Base-by-base conservation (phyloP, 768 basidiomycete species). In the Podaxis sp. region DNA sequence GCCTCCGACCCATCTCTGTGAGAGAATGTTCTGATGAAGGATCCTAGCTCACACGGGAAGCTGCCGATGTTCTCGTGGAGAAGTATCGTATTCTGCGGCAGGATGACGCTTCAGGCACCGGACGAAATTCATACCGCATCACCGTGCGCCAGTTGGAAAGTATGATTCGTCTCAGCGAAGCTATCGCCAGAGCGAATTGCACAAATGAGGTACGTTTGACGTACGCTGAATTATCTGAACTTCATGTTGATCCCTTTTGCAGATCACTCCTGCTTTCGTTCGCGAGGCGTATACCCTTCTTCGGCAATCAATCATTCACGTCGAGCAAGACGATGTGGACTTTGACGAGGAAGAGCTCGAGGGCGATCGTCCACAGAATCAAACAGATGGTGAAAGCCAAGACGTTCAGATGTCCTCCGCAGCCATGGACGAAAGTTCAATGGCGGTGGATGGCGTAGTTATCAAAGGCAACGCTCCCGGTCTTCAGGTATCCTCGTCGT, bases 291-390 rank as follows among this genome's bases (percentile, higher is more conserved):
- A 91, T 75, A 88, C 86, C 46, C 87, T 99, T 18, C 79, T 99
- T 11, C 87, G 92, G 25, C 95, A 97, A 71, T 98, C 97, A 1
- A 99, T 99, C 74, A 98, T 99, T 67, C 97, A 98, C 69, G 95
- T 99, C 62, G 97, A 99, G 70, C 95, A 98, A 72, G 97, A 99
- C 70, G 96, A 98, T 67, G 88, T 99, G 68, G 94, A 97, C 70
- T 91, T 98, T 72, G 97, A 98, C 69, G 93, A 95, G 66, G 93
- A 96, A 67, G 93, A 93, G 61, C 74, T 82, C 1, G 79, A 82
- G 56, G 85, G 80, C 18, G 83, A 84, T 64, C 82, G 79, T 7
- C 76, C 67, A n/a, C 72, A 69, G 32, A 72, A 75, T 28, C 73
- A 70, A 3, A 74, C 71, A 37, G 64, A 65, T 9, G 65, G 66